phyloP scores from a whole-genome alignment of 441 rosid species.

The Erysimum pusillum region DNA sequence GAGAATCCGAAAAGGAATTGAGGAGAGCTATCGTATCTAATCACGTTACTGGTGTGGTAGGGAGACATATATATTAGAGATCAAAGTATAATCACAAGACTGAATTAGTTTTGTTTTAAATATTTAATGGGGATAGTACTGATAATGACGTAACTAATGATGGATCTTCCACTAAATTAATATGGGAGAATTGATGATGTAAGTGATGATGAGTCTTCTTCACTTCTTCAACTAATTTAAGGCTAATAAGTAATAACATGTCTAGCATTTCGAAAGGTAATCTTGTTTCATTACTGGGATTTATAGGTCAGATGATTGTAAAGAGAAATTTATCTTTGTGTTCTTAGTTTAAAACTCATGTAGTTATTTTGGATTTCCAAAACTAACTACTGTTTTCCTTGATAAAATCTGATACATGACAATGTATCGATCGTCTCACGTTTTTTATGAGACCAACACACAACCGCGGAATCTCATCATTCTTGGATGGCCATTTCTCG shows the following conservation, averaged over 20 bases:
- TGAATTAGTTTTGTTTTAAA: background rate
- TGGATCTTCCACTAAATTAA: background rate
- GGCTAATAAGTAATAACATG: background rate
- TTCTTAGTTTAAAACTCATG: no score
- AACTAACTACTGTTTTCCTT: no score
- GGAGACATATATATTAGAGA: constrained; percentile 15
- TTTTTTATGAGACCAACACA: no score
- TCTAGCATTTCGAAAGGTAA: no score
- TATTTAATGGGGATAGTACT: background rate
- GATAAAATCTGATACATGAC: no score
- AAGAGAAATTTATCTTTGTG: no score
- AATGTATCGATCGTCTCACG: no score
- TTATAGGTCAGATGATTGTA: no score
- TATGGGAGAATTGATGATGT: background rate
- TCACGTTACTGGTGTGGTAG: constrained; percentile 20
- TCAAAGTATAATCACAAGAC: constrained; percentile 9
- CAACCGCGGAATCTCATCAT: no score
- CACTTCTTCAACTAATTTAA: background rate
- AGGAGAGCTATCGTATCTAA: background rate
- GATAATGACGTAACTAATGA: constrained; percentile 19
- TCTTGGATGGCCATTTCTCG: no score
- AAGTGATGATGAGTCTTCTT: background rate
- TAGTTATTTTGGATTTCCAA: no score
- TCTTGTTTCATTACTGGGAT: no score
- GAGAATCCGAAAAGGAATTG: background rate